Evolutionary conservation across 331 rosid genomes (phyloP), one percentile per base, ranked within the genome.

Genomic region (Quercus phellos): DNA sequence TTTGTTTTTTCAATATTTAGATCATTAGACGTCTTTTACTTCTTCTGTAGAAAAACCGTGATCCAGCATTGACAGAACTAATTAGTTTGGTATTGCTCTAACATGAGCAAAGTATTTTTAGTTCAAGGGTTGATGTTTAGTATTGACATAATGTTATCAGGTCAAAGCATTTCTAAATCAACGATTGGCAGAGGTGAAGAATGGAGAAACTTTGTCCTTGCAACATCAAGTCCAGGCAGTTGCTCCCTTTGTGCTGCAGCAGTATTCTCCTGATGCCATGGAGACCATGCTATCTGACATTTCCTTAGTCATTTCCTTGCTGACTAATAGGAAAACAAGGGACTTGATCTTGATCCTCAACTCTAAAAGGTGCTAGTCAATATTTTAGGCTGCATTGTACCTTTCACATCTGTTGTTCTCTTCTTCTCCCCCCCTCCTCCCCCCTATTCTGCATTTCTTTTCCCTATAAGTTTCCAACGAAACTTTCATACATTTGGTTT

Each of bases 201-300:
- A 88, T 80, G 96, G 75, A 61, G 97, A 90, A 82, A 89, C 96
- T 79, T 75, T 88, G 84, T 84, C 98, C 70, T 81, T 94, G 70
- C 98, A 92, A 81, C 82, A 94, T 90, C 97, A 92, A 92, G 97
- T 94, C 55, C 97, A 94, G 86, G 90, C 96, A 68, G 96, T 85
- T 77, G 88, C 92, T 72, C 98, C 97, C 22, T 92, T 89, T 81
- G 96, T 86, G 72, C 87, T 94, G 68, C 97, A 94, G 87, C 97
- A 90, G 79, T 90, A 90, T 78, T 75, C 94, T 51, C 81, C 90
- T 22, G 97, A 92, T 84, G 89, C 89, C 78, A 89, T 92, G 30
- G 94, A 85, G 66, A 87, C 78, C 1, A 92, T 94, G 96, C 82
- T 89, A 55, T 80, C 77, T 38, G 90, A 92, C 82, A 82, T 94